phyloP scores from a whole-genome alignment of 176 grass and related monocot species.

The Triticum timopheevii region DNA sequence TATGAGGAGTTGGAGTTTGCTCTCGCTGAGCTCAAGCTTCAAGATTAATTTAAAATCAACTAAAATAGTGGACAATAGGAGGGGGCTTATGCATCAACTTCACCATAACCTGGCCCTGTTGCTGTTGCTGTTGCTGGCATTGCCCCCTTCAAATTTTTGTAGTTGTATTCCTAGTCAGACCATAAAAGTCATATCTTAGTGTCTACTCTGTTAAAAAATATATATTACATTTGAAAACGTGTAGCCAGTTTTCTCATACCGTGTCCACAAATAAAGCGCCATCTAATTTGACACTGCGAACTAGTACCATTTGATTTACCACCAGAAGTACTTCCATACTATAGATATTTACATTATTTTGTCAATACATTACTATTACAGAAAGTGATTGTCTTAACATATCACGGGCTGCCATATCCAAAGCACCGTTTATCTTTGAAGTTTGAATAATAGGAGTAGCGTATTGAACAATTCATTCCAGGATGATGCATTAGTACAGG shows the following conservation, averaged over 20 bases:
- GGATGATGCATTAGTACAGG: not conserved
- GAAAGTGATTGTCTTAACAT: conserved; percentile 2
- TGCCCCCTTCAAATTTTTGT: not conserved
- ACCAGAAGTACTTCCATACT: not conserved
- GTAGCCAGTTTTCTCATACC: not conserved
- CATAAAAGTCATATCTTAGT: not conserved
- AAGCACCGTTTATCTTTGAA: not conserved
- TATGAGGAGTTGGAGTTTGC: not conserved
- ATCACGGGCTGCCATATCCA: not conserved
- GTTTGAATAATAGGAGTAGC: not conserved
- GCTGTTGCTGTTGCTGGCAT: conserved; percentile 1
- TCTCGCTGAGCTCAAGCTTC: conserved; percentile 21
- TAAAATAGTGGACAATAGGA: conserved; percentile 6
- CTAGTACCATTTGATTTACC: not conserved
- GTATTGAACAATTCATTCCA: not conserved
- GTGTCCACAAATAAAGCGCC: not conserved
- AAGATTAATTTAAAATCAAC: not conserved
- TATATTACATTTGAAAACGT: not conserved
- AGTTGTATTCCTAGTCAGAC: not conserved
- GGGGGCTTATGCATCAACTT: not conserved
- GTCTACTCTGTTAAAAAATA: not conserved
- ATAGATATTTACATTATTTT: not conserved
- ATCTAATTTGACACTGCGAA: not conserved
- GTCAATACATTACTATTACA: not conserved
- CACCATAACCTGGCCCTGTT: not conserved